A percentile compares a stretch with the other conserved stretches of the same genome.
These are phyloP conservation scores for Clonostachys rhizophaga DNA, from an alignment of 2,329 filamentous ascomycete species.

Conservation along the genomic window DNA sequence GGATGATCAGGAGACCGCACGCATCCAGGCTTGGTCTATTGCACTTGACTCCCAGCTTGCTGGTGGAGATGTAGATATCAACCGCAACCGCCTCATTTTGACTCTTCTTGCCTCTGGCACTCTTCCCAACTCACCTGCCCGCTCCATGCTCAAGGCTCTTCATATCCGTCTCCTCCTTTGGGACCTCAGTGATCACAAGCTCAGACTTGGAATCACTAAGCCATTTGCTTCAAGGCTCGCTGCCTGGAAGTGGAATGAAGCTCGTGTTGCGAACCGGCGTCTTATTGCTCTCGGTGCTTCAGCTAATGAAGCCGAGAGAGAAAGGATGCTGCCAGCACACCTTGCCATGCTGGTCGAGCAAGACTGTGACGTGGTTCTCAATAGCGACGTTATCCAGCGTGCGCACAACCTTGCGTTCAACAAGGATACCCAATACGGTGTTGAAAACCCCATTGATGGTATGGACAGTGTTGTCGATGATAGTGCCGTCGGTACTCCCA, in stretches of 20 bases:
- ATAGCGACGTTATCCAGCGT: constrained; percentile 72
- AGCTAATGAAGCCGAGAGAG: constrained; percentile 34
- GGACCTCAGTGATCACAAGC: constrained; percentile 63
- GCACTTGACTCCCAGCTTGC: constrained; percentile 89
- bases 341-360: constrained; percentile 71
- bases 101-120: constrained; percentile 87
- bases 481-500: constrained; percentile 74
- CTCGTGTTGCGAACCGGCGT: constrained; percentile 58
- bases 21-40: constrained; percentile 89
- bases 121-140: constrained; percentile 73
- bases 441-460: constrained; percentile 58
- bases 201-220: constrained; percentile 62
- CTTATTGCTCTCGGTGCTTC: constrained; percentile 12
- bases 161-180: constrained; percentile 88
- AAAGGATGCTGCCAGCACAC: constrained; percentile 66
- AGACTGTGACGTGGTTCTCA: constrained; percentile 78
- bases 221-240: constrained; percentile 70
- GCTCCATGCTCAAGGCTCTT: constrained; percentile 87
- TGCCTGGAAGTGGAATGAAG: constrained; percentile 75
- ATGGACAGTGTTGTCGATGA: constrained; percentile 86
- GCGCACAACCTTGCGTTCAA: constrained; percentile 92
- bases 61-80: constrained; percentile 85
- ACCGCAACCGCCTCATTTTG: constrained; percentile 77
- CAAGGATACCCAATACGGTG: constrained; percentile 64
- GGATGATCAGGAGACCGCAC: constrained; percentile 78